phyloP scores from a whole-genome alignment of 768 basidiomycete species.

The Rhizopogon sp. region DNA sequence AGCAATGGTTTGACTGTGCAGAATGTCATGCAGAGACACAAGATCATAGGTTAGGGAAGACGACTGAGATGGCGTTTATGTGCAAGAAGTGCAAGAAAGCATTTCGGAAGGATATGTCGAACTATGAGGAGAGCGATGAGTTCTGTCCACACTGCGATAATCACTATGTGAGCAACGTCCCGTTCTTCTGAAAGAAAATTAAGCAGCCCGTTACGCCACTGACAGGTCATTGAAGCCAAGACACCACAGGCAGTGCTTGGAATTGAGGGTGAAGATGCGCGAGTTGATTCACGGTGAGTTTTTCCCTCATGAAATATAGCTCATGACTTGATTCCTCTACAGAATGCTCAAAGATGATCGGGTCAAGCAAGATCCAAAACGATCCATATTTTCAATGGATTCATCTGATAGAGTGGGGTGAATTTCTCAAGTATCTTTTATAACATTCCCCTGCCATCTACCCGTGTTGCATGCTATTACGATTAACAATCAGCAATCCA shows the following conservation, averaged over 20 bases:
- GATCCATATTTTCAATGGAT: conserved; percentile 47
- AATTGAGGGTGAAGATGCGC: conserved; percentile 88
- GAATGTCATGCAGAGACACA: conserved; percentile 90
- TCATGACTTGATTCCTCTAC: background rate
- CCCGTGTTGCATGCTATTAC: background rate
- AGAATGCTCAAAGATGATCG: conserved; percentile 93
- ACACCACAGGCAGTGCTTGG: conserved; percentile 80
- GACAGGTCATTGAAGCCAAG: conserved; percentile 88
- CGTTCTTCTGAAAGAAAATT: background rate
- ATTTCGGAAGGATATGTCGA: conserved; percentile 90
- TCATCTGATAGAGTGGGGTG: conserved; percentile 40
- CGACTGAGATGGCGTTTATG: conserved; percentile 77
- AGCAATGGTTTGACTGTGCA: conserved; percentile 95
- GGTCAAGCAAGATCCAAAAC: conserved; percentile 44
- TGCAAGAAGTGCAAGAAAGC: conserved; percentile 95
- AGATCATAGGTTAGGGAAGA: conserved; percentile 67
- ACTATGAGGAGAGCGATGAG: conserved; percentile 95
- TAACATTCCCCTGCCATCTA: background rate
- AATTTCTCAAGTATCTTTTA: background rate
- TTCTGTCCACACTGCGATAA: conserved; percentile 99
- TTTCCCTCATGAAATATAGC: background rate
- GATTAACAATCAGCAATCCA: background rate
- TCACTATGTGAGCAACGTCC: conserved; percentile 68
- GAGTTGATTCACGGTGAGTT: conserved; percentile 79
- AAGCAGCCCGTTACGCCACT: background rate